Evolutionary conservation across 306 rosid genomes (phyloP).

Genomic region (Lathyrus aphaca): DNA sequence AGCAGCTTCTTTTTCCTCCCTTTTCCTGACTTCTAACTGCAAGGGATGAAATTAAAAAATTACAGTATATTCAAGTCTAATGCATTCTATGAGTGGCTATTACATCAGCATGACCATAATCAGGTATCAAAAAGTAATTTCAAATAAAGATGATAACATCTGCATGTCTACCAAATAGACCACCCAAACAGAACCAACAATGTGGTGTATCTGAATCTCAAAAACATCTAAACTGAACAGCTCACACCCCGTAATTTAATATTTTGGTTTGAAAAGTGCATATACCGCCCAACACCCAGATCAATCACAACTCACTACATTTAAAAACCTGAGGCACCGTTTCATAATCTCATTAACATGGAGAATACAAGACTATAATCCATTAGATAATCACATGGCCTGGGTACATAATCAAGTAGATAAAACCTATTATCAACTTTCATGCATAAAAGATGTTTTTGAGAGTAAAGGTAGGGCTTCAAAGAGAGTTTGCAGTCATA

Average conservation of each 20-base stretch:
- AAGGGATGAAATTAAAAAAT: slow-evolving; percentile 30
- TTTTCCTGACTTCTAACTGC: slow-evolving; percentile 89
- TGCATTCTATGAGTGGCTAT: slow-evolving; percentile 16
- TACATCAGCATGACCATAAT: slow-evolving; percentile 20
- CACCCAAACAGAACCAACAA: slow-evolving; percentile 17
- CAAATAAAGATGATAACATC: slow-evolving; percentile 14
- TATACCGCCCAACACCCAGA: slow-evolving; percentile 1
- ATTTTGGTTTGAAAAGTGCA: slow-evolving; percentile 2
- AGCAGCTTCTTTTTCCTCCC: slow-evolving; percentile 97
- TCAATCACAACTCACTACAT: no score
- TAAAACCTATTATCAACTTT: slow-evolving; percentile 22
- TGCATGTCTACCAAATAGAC: slow-evolving; percentile 20
- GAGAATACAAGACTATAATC: slow-evolving; percentile 16
- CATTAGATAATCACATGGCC: slow-evolving; percentile 8
- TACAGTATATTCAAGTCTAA: slow-evolving; percentile 23
- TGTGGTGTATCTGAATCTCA: slow-evolving; percentile 18
- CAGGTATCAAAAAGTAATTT: slow-evolving; percentile 16
- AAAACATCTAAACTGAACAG: slow-evolving; percentile 22
- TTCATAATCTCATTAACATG: slow-evolving; percentile 10
- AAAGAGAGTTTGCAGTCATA: slow-evolving; percentile 18
- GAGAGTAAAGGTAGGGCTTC: slow-evolving; percentile 9
- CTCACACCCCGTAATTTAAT: slow-evolving; percentile 31
- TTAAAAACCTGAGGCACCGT: background rate
- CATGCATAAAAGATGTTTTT: slow-evolving; percentile 24
- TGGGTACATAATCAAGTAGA: background rate